These are phyloP conservation scores for Microsporum audouinii DNA, from an alignment of 2,329 filamentous ascomycete genomes.

Conservation along the genomic window DNA sequence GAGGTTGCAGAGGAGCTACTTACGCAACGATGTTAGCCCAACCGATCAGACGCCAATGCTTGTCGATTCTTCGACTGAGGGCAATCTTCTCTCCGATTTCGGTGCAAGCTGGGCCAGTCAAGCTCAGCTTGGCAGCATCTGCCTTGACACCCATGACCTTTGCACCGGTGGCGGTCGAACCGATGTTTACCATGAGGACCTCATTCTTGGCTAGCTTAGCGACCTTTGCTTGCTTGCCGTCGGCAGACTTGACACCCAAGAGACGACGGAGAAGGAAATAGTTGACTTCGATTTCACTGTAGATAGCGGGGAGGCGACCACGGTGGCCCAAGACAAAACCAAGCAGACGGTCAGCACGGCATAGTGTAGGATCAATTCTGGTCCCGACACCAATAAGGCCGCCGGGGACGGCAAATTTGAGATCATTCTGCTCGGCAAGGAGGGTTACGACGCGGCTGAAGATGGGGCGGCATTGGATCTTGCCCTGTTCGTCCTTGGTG, in stretches of 20 bases:
- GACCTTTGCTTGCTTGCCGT: conserved; percentile 98
- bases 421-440: conserved; percentile 94
- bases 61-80: conserved; percentile 90
- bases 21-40: conserved; percentile 67
- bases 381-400: conserved; percentile 98
- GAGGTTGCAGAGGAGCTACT: conserved; percentile 19
- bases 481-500: conserved; percentile 82
- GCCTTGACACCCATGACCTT: conserved; percentile 97
- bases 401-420: conserved; percentile 96
- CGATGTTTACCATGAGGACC: conserved; percentile 99
- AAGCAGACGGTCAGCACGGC: conserved; percentile 96
- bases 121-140: conserved; percentile 86
- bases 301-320: conserved; percentile 88
- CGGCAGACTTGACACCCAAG: conserved; percentile 91
- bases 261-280: conserved; percentile 94
- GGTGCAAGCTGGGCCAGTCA: conserved; percentile 91
- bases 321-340: conserved; percentile 94
- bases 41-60: conserved; percentile 94
- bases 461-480: conserved; percentile 93
- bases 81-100: conserved; percentile 98
- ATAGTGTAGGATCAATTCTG: conserved; percentile 91
- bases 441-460: conserved; percentile 90
- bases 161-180: conserved; percentile 89
- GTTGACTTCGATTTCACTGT: conserved; percentile 97
- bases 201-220: conserved; percentile 97